phyloP scores from a whole-genome alignment of 2,329 filamentous ascomycete genomes.

The Didymella lethalis region DNA sequence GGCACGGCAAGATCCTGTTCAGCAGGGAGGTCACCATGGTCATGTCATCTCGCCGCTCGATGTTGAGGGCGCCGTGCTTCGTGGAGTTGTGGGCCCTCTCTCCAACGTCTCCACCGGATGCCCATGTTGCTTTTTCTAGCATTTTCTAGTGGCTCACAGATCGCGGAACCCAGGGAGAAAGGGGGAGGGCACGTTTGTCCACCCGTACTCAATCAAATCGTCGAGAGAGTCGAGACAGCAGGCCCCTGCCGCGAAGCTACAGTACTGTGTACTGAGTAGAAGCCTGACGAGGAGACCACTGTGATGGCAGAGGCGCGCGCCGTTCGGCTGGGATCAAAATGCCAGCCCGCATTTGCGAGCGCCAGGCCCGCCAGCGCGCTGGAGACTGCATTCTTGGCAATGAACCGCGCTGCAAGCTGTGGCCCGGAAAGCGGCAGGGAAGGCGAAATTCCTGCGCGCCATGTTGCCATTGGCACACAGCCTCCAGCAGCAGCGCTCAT shows the following conservation, averaged over 20 bases:
- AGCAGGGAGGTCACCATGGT: slow-evolving; percentile 9
- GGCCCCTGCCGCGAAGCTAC: slow-evolving; percentile 22
- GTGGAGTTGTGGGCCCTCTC: slow-evolving; percentile 26
- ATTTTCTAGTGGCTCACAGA: slow-evolving; percentile 27
- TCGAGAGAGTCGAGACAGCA: slow-evolving; percentile 29
- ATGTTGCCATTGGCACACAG: slow-evolving; percentile 22
- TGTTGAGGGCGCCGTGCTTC: slow-evolving; percentile 28
- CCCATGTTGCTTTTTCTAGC: slow-evolving; percentile 28
- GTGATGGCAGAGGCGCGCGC: slow-evolving; percentile 18
- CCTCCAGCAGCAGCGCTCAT: slow-evolving; percentile 17
- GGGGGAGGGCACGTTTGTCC: slow-evolving; percentile 17
- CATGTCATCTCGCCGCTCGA: slow-evolving; percentile 8
- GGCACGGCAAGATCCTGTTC: slow-evolving; percentile 6
- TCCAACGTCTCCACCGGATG: slow-evolving; percentile 25
- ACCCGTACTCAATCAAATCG: slow-evolving; percentile 19
- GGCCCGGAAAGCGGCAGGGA: slow-evolving; percentile 15
- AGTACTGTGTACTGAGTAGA: neutral
- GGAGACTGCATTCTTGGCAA: slow-evolving; percentile 26
- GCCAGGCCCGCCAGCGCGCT: slow-evolving; percentile 17
- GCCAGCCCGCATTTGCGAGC: slow-evolving; percentile 19
- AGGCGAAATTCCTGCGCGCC: slow-evolving; percentile 18
- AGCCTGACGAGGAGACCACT: slow-evolving; percentile 3
- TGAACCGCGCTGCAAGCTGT: slow-evolving; percentile 17
- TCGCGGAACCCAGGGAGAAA: slow-evolving; percentile 16
- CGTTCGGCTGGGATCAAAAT: slow-evolving; percentile 14